Conservation (phyloP, 2,329 filamentous ascomycete genomes). For the Chaetomium sp. region DNA sequence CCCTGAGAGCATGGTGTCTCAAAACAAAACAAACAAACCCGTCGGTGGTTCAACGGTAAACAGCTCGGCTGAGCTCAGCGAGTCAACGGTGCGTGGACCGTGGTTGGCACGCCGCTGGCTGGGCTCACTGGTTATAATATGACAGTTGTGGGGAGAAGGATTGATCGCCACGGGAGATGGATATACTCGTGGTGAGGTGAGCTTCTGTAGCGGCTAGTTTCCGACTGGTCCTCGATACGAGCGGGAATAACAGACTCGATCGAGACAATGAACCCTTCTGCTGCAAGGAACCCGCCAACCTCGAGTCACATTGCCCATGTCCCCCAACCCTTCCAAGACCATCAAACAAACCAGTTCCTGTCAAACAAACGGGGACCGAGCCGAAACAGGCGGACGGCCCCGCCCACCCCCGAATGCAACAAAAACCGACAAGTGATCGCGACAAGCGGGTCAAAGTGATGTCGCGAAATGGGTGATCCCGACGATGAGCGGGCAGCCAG, state of each 20-base stretch:
- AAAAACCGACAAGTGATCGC: background rate
- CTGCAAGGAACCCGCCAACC: background rate
- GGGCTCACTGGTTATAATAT: background rate
- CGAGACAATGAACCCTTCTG: conserved; percentile 2
- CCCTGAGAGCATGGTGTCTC: conserved; percentile 8
- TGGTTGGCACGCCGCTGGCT: background rate
- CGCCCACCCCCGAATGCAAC: background rate
- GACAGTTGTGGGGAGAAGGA: background rate
- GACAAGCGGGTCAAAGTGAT: background rate
- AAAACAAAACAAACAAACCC: background rate
- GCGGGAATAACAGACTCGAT: background rate
- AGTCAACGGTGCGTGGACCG: background rate
- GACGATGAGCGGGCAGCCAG: background rate
- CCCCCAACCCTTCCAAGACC: background rate
- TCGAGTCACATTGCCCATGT: background rate
- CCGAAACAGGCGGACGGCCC: background rate
- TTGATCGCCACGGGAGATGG: background rate
- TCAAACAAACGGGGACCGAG: conserved; percentile 5
- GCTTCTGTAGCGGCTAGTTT: background rate
- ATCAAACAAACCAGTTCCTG: conserved; percentile 1
- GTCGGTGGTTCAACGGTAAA: background rate
- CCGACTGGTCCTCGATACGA: conserved; percentile 1
- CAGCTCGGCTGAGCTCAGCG: background rate
- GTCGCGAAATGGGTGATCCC: background rate
- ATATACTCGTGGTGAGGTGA: background rate